phyloP scores from a whole-genome alignment of 2,329 filamentous ascomycete species.

The Nannizzia gypsea region DNA sequence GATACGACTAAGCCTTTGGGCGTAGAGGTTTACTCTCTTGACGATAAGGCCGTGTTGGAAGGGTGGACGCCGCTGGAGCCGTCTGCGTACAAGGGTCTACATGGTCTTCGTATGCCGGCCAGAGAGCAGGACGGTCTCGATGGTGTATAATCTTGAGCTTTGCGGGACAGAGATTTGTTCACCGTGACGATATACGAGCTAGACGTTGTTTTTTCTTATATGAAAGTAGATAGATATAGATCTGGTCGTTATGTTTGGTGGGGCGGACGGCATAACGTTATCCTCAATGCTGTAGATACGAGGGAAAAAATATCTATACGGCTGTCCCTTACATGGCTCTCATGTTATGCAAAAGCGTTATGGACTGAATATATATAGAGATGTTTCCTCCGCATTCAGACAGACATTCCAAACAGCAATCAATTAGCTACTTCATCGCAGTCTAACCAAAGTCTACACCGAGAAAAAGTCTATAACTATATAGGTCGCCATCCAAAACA shows the following conservation, averaged over 20 bases:
- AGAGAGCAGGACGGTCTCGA: conserved; percentile 20
- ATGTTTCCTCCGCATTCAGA: neutral
- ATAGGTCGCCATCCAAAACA: neutral
- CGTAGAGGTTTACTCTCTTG: conserved; percentile 58
- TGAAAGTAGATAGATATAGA: neutral
- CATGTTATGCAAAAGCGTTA: neutral
- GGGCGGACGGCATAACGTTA: conserved; percentile 2
- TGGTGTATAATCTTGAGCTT: neutral
- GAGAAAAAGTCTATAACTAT: too few species aligned
- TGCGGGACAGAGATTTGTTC: neutral
- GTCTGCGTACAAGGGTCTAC: conserved; percentile 52
- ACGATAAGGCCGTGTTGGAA: conserved; percentile 42
- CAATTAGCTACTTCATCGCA: neutral
- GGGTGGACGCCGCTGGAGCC: conserved; percentile 53
- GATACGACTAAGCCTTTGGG: conserved; percentile 62
- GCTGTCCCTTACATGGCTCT: neutral
- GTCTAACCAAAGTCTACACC: neutral
- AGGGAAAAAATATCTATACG: neutral
- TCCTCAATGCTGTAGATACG: neutral
- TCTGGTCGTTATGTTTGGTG: neutral
- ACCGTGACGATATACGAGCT: neutral
- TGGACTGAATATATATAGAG: neutral
- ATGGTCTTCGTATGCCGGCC: conserved; percentile 49
- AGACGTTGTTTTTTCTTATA: neutral
- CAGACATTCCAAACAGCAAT: neutral